phyloP scores from a whole-genome alignment of 2,329 filamentous ascomycete genomes.

The Penicillium sp. region DNA sequence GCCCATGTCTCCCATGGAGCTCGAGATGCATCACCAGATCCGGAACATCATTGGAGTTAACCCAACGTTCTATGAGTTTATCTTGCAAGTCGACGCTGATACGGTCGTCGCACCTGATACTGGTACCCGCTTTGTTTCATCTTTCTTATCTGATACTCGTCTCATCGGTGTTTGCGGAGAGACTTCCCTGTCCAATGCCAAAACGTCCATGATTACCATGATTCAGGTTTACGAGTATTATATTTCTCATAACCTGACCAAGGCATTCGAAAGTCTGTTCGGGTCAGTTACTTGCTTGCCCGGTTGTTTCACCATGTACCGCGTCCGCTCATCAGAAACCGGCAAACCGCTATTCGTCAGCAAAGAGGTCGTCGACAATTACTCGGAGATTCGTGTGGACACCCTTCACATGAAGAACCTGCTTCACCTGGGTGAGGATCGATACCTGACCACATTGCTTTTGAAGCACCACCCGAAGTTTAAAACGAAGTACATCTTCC shows the following conservation, averaged over 20 bases:
- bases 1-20: conserved; percentile 91
- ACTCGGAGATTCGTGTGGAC: conserved; percentile 91
- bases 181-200: conserved; percentile 88
- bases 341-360: conserved; percentile 97
- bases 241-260: conserved; percentile 95
- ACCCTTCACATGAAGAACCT: conserved; percentile 99
- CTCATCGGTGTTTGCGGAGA: conserved; percentile 95
- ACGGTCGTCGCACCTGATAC: conserved; percentile 90
- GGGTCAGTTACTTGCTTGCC: conserved; percentile 96
- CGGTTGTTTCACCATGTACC: conserved; percentile 99
- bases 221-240: conserved; percentile 99
- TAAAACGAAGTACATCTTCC: conserved; percentile 97
- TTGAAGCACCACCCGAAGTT: conserved; percentile 90
- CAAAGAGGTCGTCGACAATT: conserved; percentile 82
- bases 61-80: conserved; percentile 96
- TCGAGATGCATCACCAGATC: conserved; percentile 98
- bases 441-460: conserved; percentile 91
- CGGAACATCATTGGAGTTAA: conserved; percentile 98
- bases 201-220: conserved; percentile 93
- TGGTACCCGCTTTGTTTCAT: conserved; percentile 84
- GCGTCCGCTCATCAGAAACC: conserved; percentile 88
- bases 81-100: conserved; percentile 95
- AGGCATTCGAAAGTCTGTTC: conserved; percentile 96
- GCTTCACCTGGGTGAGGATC: conserved; percentile 94
- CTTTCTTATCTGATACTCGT: conserved; percentile 87